Evolutionary conservation across 371 early-diverging fungal genomes (phyloP), one percentile per base, ranked within the genome.

Genomic region (Phascolomyces articulosus): DNA sequence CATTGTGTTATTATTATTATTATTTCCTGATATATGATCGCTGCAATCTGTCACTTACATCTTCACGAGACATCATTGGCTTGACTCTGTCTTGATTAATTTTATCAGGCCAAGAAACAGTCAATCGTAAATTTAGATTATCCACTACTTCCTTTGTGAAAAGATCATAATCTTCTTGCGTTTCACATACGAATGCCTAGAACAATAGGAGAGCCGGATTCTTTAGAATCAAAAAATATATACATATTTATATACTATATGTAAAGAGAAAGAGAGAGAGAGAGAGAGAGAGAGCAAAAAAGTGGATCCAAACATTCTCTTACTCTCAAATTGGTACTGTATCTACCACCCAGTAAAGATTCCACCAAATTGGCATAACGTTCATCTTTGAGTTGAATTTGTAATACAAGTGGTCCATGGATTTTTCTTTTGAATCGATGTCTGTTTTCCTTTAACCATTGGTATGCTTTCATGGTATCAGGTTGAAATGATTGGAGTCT

Each of bases 131-230:
- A 11, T 70, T 72, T 63, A 66, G 66, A 20, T 71, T 67, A 68
- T 94, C 93, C 58, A 89, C 74, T 10, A 89, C 61, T 65, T 88
- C 84, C 6, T 73, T 62, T 0, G 89, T 87, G 29, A 96, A 80
- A 4, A 65, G 51, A 6, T 81, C 51, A 75, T 96, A 97, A 72
- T 97, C 98, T 40, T 82, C 85, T 59, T 89, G 68, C 18, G 80
- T 78, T 71, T 93, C 92, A 57, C 90, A 88, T 0, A 96, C 87
- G 77, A 95, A 95, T 0, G 85, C 85, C 89, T 94, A 83, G n/a
- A n/a, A n/a, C n/a, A n/a, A n/a, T n/a, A n/a, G n/a, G n/a, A n/a
- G n/a, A n/a, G n/a, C n/a, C n/a, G n/a, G n/a, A n/a, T n/a, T n/a
- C n/a, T n/a, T n/a, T n/a, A n/a, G n/a, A n/a, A n/a, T n/a, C n/a